phyloP scores from a whole-genome alignment of 164 flowering plant species.

The Magnolia changhungtana region DNA sequence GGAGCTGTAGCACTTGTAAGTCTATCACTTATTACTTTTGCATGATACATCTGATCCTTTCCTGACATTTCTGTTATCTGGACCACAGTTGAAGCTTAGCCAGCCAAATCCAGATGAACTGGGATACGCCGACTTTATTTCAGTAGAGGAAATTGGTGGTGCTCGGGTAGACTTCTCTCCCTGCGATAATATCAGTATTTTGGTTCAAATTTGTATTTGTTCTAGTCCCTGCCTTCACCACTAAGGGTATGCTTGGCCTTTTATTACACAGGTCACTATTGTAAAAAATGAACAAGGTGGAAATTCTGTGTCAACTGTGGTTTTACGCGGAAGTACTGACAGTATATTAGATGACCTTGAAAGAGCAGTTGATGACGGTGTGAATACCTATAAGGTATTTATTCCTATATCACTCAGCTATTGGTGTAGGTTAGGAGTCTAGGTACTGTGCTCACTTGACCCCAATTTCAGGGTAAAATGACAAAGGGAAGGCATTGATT shows the following conservation, averaged over 20 bases:
- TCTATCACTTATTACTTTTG: neutral
- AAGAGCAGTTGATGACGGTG: conserved; percentile 98
- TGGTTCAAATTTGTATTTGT: neutral
- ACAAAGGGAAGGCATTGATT: no score
- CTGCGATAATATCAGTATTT: neutral
- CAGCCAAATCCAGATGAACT: conserved; percentile 82
- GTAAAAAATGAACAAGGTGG: conserved; percentile 96
- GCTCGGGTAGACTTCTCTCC: conserved; percentile 45
- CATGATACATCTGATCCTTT: neutral
- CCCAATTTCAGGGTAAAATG: no score
- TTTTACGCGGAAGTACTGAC: conserved; percentile 92
- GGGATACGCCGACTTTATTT: conserved; percentile 83
- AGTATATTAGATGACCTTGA: conserved; percentile 99
- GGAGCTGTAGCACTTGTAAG: conserved; percentile 76
- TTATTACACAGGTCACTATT: conserved; percentile 59
- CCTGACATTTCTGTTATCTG: conserved; percentile 2
- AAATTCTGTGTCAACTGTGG: conserved; percentile 78
- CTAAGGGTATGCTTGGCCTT: neutral
- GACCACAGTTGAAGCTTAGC: conserved; percentile 79
- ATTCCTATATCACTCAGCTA: neutral
- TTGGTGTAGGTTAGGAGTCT: no score
- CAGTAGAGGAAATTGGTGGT: conserved; percentile 97
- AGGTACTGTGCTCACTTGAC: no score
- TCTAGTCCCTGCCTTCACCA: neutral
- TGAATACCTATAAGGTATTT: conserved; percentile 85